Evolutionary conservation across 2,329 filamentous ascomycete species (phyloP), one percentile per base, ranked within the genome.

Genomic region (Colletotrichum acutatum): DNA sequence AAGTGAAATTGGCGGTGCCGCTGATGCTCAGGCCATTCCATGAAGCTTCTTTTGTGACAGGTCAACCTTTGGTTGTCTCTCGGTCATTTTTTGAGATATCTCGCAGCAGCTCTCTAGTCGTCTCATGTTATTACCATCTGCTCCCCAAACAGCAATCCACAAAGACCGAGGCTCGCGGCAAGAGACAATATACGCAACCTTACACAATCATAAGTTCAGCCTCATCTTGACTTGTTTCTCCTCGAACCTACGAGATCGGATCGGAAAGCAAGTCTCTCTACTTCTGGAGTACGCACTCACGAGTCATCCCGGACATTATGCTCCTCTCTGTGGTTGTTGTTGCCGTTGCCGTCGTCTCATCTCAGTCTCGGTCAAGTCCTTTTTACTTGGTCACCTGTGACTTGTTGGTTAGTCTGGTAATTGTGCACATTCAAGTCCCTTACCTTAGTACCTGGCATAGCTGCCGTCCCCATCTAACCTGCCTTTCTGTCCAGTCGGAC

Each of bases 1-100:
- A 49, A 52, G 26, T 56, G 56, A 70, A 46, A 66, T 71, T 53
- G 42, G 53, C n/a, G 28, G 70, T 72, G 70, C 70, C 66, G 70
- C 66, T 69, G 70, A 72, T 72, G 71, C 61, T 65, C 46, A 65
- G 66, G 37, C 46, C 71, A 72, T 72, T 72, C 66, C 66, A 61
- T 16, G 53, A 56, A 32, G 53, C 24, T 22, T 26, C n/a, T 42
- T 32, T 30, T 32, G 60, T 46, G 59, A 56, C 54, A 70, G 28
- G 59, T 58, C 32, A 52, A 28, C 12, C 16, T 7, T n/a, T 42
- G 26, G 32, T 16, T 53, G 54, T 66, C 56, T 60, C 60, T 71
- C 67, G 54, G 28, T 37, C 46, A 37, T 37, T 37, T 68, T 68
- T 57, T 58, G 16, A 28, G 66, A 32, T 72, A n/a, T 59, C 59